Evolutionary conservation across 2,329 filamentous ascomycete genomes (phyloP).

Genomic region (Ceratocystis smalleyi): DNA sequence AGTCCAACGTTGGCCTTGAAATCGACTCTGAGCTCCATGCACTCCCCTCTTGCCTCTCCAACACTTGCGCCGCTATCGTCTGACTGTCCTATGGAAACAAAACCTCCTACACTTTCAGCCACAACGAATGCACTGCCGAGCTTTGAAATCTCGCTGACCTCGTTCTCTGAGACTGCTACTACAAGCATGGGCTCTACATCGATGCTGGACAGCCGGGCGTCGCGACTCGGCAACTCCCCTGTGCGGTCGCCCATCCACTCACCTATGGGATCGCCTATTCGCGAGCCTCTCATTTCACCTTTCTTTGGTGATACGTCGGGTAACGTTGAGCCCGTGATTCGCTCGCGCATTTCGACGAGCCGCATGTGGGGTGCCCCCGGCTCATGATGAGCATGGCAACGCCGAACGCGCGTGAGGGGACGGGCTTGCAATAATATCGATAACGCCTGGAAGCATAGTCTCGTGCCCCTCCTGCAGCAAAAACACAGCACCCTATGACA

Average conservation of each 20-base stretch:
- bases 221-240: conserved; percentile 7
- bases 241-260: conserved; percentile 16
- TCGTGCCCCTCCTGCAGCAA: background rate
- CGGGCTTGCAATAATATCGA: background rate
- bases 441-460: background rate
- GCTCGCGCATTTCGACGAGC: conserved; percentile 13
- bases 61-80: conserved; percentile 6
- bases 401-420: background rate
- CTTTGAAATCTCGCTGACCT: background rate
- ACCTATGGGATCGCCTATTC: conserved; percentile 12
- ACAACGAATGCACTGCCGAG: background rate
- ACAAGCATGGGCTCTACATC: background rate
- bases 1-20: conserved; percentile 10
- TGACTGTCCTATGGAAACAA: background rate
- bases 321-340: conserved; percentile 1
- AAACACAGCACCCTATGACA: background rate
- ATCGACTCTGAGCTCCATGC: conserved; percentile 4
- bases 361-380: conserved; percentile 9
- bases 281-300: conserved; percentile 6
- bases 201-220: background rate
- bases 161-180: background rate
- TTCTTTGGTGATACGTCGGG: conserved; percentile 4
- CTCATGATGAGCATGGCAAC: background rate
- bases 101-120: background rate
- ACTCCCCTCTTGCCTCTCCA: conserved; percentile 6